These are phyloP conservation scores for Austroboletus niveus DNA, from an alignment of 1,284 basidiomycete species.

Conservation along the genomic window DNA sequence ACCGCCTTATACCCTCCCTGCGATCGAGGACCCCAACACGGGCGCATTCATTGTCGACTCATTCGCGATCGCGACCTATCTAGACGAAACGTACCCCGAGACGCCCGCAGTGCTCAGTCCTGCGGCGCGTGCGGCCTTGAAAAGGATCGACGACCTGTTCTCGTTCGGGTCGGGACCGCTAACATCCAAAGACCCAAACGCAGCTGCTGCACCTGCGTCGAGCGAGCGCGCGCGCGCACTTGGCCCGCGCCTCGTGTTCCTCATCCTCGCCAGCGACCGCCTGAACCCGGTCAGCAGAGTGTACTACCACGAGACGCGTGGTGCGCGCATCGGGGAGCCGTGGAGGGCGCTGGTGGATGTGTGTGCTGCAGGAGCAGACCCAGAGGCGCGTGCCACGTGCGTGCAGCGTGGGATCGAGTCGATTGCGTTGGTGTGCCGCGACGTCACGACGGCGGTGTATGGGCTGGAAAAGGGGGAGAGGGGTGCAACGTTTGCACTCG, in stretches of 20 bases:
- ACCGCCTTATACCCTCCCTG: conserved; percentile 37
- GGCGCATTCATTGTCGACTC: conserved; percentile 36
- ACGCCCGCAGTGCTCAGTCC: conserved; percentile 24
- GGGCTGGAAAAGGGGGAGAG: not conserved
- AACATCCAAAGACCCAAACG: not conserved
- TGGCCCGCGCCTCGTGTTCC: conserved; percentile 13
- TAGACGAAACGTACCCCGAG: conserved; percentile 44
- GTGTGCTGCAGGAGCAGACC: not conserved
- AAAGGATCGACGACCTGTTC: not conserved
- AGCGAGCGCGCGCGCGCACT: not conserved
- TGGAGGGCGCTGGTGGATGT: conserved; percentile 17
- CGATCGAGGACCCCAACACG: conserved; percentile 32
- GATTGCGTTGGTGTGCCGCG: conserved; percentile 1
- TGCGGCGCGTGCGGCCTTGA: not conserved
- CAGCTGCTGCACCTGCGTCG: not conserved
- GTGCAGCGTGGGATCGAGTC: conserved; percentile 13
- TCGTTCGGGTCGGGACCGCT: conserved; percentile 7
- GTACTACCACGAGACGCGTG: conserved; percentile 21
- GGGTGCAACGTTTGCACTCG: conserved; percentile 13
- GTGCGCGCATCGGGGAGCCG: conserved; percentile 8
- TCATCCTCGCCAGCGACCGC: conserved; percentile 14
- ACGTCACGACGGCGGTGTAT: conserved; percentile 10
- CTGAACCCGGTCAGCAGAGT: conserved; percentile 21
- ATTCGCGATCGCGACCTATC: conserved; percentile 38
- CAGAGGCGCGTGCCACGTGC: conserved; percentile 8